Evolutionary conservation across 371 early-diverging fungal species (phyloP).

Genomic region (Umbelopsis sp.): DNA sequence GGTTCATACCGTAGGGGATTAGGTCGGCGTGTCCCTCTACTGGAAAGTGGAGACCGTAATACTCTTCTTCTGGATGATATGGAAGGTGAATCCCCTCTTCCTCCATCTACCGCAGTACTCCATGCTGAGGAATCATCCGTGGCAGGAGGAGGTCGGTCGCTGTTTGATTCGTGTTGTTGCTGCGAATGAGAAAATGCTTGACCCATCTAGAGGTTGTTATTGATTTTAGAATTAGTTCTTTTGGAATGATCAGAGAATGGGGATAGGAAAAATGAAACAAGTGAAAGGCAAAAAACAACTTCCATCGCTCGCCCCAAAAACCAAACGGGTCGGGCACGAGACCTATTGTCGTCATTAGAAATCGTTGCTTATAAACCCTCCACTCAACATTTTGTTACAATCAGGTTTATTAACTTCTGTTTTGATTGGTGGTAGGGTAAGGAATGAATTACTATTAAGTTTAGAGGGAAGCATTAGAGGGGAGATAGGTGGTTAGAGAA

Average conservation of each 20-base stretch:
- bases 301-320: too few relatives aligned
- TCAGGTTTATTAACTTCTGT: conserved; percentile 9
- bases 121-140: neutral
- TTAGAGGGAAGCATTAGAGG: neutral
- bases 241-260: too few relatives aligned
- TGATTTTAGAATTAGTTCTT: too few relatives aligned
- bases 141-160: neutral
- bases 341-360: neutral
- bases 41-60: neutral
- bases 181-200: conserved; percentile 13
- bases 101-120: neutral
- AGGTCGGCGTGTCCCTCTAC: conserved; percentile 15
- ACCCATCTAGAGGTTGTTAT: neutral
- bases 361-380: neutral
- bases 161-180: neutral
- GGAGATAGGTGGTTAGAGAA: neutral
- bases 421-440: neutral
- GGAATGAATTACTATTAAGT: neutral
- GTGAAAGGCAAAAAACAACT: too few relatives aligned
- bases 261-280: too few relatives aligned
- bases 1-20: conserved; percentile 10
- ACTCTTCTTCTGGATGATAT: neutral
- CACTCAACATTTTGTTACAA: neutral
- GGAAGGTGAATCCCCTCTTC: neutral
- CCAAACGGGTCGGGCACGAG: neutral